A percentile compares a stretch with the other conserved stretches of the same genome.
These are phyloP conservation scores for Ocimum tenuiflorum DNA, from an alignment of 257 asterid species.

Conservation along the genomic window DNA sequence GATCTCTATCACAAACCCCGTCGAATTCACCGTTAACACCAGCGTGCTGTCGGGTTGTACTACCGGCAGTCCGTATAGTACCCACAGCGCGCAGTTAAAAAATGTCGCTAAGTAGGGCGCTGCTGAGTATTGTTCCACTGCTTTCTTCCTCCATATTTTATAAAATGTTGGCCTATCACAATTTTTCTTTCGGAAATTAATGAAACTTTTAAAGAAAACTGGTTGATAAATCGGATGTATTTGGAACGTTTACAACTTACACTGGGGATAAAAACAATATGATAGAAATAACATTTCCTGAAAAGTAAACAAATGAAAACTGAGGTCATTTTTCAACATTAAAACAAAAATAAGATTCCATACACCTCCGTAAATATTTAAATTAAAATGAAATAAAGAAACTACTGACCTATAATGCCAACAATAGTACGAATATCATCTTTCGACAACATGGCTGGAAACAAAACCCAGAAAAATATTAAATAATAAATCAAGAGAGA, in stretches of 20 bases:
- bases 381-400: not conserved
- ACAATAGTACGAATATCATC: constrained; percentile 44
- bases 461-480: not conserved
- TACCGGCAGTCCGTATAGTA: constrained; percentile 69
- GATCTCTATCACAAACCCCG: constrained; percentile 63
- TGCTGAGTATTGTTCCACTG: constrained; percentile 75
- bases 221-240: too few species aligned
- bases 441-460: constrained; percentile 34
- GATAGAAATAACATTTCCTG: constrained; percentile 74
- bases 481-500: not conserved
- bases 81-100: constrained; percentile 71
- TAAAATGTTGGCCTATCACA: constrained; percentile 54
- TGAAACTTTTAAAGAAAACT: too few species aligned
- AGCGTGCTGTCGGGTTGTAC: constrained; percentile 71
- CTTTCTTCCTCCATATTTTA: constrained; percentile 51
- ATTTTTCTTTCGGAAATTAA: too few species aligned
- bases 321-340: too few species aligned
- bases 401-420: constrained; percentile 59
- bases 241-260: constrained; percentile 48
- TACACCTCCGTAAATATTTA: too few species aligned
- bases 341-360: too few species aligned
- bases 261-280: constrained; percentile 61
- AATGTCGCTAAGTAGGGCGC: constrained; percentile 78
- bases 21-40: constrained; percentile 63
- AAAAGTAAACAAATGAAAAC: constrained; percentile 20